phyloP scores from a whole-genome alignment of 257 asterid genomes.

The Lycium barbarum region DNA sequence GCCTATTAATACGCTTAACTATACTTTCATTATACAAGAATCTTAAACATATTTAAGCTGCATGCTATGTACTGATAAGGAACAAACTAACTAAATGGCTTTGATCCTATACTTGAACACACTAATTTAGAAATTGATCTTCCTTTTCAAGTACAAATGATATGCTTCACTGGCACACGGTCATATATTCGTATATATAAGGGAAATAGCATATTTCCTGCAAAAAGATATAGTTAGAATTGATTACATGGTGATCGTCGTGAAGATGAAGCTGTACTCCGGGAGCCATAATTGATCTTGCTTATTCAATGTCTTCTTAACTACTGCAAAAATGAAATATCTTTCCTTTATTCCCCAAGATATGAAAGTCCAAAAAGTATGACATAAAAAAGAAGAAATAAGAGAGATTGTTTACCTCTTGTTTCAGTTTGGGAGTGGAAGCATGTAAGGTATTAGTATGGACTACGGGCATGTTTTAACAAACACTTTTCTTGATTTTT shows the following conservation, averaged over 20 bases:
- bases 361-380: background rate
- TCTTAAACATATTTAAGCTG: too few species aligned
- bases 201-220: too few species aligned
- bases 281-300: background rate
- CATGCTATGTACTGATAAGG: too few species aligned
- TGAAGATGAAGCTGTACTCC: conserved; percentile 28
- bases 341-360: background rate
- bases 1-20: too few species aligned
- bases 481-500: background rate
- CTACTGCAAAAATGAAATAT: background rate
- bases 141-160: too few species aligned
- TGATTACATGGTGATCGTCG: conserved; percentile 26
- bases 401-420: background rate
- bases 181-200: background rate
- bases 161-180: background rate
- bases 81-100: too few species aligned
- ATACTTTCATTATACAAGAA: too few species aligned
- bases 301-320: background rate
- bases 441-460: background rate
- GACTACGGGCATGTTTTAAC: background rate
- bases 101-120: too few species aligned
- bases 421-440: background rate
- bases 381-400: background rate
- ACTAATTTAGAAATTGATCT: too few species aligned
- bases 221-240: background rate